Conservation (phyloP, 495 filamentous ascomycete genomes). For the Evansstolkia leycettana region DNA sequence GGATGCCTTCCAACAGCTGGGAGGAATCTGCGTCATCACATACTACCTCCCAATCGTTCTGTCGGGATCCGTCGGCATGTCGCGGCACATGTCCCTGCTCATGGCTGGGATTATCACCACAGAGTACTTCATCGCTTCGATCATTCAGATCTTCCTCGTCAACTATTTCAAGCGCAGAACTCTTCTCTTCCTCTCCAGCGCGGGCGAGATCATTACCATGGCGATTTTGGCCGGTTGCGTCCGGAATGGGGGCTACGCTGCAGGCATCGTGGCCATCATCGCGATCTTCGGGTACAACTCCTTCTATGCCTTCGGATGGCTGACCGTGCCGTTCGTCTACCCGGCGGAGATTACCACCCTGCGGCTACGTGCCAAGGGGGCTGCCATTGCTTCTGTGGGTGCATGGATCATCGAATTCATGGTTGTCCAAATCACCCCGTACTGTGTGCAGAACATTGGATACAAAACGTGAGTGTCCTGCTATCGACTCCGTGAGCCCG, state of each 20-base stretch:
- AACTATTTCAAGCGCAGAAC: constrained; percentile 39
- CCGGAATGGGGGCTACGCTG: constrained; percentile 18
- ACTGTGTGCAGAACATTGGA: neutral
- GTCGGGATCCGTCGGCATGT: constrained; percentile 37
- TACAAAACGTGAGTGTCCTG: neutral
- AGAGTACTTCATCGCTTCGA: constrained; percentile 22
- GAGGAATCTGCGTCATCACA: constrained; percentile 43
- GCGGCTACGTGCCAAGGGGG: constrained; percentile 21
- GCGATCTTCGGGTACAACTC: constrained; percentile 31
- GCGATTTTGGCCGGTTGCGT: constrained; percentile 27
- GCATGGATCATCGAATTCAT: constrained; percentile 39
- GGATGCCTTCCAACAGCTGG: constrained; percentile 25
- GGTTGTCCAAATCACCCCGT: constrained; percentile 51
- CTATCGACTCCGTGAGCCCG: constrained; percentile 19
- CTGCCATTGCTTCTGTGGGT: constrained; percentile 26
- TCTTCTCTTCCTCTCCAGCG: constrained; percentile 34
- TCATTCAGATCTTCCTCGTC: constrained; percentile 29
- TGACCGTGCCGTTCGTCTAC: constrained; percentile 49
- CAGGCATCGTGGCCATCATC: constrained; percentile 23
- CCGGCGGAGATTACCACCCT: constrained; percentile 49
- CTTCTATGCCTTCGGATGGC: constrained; percentile 23
- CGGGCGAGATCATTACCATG: constrained; percentile 8
- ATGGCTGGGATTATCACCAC: constrained; percentile 37
- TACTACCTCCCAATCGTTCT: constrained; percentile 36
- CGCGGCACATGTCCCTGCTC: constrained; percentile 36